Evolutionary conservation across 352 stramenopile genomes (phyloP), one percentile per base, ranked within the genome.

Genomic region (Plasmopara viticola): DNA sequence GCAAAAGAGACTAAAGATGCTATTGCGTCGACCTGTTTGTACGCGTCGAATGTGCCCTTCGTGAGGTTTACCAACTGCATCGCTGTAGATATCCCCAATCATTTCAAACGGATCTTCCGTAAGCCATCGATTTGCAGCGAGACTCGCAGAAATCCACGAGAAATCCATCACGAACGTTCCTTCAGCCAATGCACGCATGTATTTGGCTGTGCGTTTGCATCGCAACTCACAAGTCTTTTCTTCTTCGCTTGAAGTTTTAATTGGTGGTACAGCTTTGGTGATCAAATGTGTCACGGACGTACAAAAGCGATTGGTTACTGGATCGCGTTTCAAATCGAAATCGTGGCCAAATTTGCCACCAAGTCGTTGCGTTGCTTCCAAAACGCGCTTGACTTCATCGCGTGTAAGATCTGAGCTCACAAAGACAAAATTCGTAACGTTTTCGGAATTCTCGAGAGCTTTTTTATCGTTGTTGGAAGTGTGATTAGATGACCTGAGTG

Each of bases 171-270:
- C 67, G 42, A 75, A 90, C 28, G 50, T 72, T 7, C 79, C 79
- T 58, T 92, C 75, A 1, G 82, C 78, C 15, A 94, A 58, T 6
- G 76, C 84, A 15, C 78, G 78, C 84, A 94, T 90, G 65, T 90
- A 92, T 65, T 91, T 93, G 52, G 76, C 76, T 0, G 80, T 94
- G 18, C 84, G 80, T 47, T 88, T 87, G 52, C 84, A 94, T 25
- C 82, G 79, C 30, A 75, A 47, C 8, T 70, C 56, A 25, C 61
- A 13, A 0, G 51, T 15, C 4, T 48, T 46, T 9, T 49, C 42
- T 9, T 49, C 42, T 0, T 44, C 48, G 39, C 6, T 39, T 7
- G 52, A 42, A 17, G 43, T 44, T 9, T 60, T 56, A 4, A 72
- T 60, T 42, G 53, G 49, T 2, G 60, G 46, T 4, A 82, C 70